phyloP scores from a whole-genome alignment of 1,284 basidiomycete species.

The Tetrapyrgos nigripes region DNA sequence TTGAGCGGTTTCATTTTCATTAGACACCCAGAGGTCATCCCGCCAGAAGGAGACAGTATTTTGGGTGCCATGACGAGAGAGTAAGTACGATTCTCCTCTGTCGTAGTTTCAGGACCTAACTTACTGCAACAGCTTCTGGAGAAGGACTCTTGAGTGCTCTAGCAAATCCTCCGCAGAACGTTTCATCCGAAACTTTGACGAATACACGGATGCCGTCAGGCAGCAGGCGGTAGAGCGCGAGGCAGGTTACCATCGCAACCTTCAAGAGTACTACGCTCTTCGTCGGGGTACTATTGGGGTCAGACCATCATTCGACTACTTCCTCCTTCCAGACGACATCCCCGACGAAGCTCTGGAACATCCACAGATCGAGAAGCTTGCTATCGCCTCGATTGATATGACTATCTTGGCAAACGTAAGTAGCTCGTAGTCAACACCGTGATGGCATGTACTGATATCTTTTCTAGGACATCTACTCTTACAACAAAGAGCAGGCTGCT shows the following conservation, averaged over 20 bases:
- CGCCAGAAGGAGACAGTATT: background rate
- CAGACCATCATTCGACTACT: slow-evolving; percentile 45
- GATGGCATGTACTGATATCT: background rate
- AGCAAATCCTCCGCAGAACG: slow-evolving; percentile 40
- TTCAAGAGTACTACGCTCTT: slow-evolving; percentile 45
- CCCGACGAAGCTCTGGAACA: slow-evolving; percentile 48
- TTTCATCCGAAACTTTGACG: slow-evolving; percentile 44
- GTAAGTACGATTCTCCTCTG: background rate
- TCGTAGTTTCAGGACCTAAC: slow-evolving; percentile 17
- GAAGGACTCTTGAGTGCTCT: slow-evolving; percentile 36
- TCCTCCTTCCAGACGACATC: slow-evolving; percentile 44
- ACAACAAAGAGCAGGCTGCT: slow-evolving; percentile 48
- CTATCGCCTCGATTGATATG: slow-evolving; percentile 43
- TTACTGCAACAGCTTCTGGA: slow-evolving; percentile 46
- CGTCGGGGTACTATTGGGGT: slow-evolving; percentile 50
- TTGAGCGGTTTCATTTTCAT: background rate
- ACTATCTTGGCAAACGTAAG: slow-evolving; percentile 46
- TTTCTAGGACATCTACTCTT: slow-evolving; percentile 46
- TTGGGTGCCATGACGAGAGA: background rate
- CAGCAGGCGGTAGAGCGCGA: slow-evolving; percentile 48
- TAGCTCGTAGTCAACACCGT: background rate
- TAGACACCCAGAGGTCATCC: background rate
- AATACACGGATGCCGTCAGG: slow-evolving; percentile 48
- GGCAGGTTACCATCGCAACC: slow-evolving; percentile 33
- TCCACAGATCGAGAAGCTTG: slow-evolving; percentile 42